Conservation (phyloP, 1,139 yeast genomes). For the Yamadazyma membranifaciens region DNA sequence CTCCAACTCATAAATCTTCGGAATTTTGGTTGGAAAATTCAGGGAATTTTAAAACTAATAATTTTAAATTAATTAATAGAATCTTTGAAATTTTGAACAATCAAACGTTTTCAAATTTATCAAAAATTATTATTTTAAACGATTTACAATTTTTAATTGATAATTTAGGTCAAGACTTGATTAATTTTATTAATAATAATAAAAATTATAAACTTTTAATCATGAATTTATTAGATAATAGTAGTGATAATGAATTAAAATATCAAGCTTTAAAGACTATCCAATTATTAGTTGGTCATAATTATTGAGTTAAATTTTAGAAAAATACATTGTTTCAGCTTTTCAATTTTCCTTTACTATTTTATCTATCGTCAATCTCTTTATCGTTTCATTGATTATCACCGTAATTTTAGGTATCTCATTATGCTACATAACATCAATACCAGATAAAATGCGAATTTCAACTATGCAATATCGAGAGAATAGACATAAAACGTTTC, state of each 20-base stretch:
- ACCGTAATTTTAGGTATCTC: too few species aligned
- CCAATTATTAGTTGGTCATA: conserved; percentile 83
- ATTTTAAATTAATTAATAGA: conserved; percentile 68
- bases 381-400: too few species aligned
- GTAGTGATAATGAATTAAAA: conserved; percentile 78
- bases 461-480: conserved; percentile 18
- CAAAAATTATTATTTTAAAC: conserved; percentile 52
- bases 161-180: conserved; percentile 58
- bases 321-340: too few species aligned
- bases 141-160: conserved; percentile 45
- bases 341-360: neutral
- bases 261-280: conserved; percentile 95
- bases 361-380: neutral
- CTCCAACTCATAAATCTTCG: conserved; percentile 83
- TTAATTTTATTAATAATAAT: conserved; percentile 58
- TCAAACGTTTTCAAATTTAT: conserved; percentile 21
- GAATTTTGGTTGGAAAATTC: conserved; percentile 91
- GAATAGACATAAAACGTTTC: conserved; percentile 17
- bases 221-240: conserved; percentile 78
- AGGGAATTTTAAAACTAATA: conserved; percentile 69
- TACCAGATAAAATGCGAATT: too few species aligned
- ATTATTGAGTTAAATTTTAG: conserved; percentile 16
- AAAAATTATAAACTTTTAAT: conserved; percentile 64
- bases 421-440: too few species aligned
- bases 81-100: conserved; percentile 36